These are phyloP conservation scores for Margaritispora aquatica DNA, from an alignment of 495 filamentous ascomycete species.

Conservation along the genomic window DNA sequence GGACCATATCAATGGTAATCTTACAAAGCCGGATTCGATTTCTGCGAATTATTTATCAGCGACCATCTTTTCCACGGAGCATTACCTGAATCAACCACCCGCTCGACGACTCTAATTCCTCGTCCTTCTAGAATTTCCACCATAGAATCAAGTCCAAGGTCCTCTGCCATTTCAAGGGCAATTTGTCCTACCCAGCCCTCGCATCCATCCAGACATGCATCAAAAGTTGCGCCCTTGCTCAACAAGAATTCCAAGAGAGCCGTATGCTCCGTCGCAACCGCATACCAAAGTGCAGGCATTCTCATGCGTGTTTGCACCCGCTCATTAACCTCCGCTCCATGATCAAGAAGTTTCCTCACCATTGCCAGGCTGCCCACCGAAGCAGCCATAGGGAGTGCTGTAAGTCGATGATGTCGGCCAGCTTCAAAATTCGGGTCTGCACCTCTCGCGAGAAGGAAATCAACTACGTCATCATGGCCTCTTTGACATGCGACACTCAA, in stretches of 20 bases:
- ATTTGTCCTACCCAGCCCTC: background rate
- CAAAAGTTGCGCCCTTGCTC: background rate
- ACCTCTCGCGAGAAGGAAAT: constrained; percentile 1
- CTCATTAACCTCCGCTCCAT: constrained; percentile 5
- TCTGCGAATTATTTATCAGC: background rate
- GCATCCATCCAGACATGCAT: background rate
- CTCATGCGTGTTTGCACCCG: background rate
- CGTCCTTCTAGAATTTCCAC: constrained; percentile 2
- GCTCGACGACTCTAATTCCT: background rate
- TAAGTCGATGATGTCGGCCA: background rate
- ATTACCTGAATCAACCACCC: background rate
- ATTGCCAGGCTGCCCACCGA: constrained; percentile 13
- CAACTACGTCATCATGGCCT: constrained; percentile 15
- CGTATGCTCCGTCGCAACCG: constrained; percentile 15
- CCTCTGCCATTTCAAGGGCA: constrained; percentile 1
- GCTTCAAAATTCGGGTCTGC: constrained; percentile 11
- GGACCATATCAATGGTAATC: no score
- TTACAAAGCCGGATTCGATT: no score
- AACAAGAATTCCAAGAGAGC: constrained; percentile 7
- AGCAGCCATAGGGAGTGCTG: constrained; percentile 2
- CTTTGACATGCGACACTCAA: constrained; percentile 2
- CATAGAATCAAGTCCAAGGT: constrained; percentile 8
- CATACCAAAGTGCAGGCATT: background rate
- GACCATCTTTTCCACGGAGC: background rate
- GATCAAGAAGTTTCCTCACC: constrained; percentile 13